Evolutionary conservation across 169 alveolate species (phyloP).

Genomic region (Besnoitia besnoiti): DNA sequence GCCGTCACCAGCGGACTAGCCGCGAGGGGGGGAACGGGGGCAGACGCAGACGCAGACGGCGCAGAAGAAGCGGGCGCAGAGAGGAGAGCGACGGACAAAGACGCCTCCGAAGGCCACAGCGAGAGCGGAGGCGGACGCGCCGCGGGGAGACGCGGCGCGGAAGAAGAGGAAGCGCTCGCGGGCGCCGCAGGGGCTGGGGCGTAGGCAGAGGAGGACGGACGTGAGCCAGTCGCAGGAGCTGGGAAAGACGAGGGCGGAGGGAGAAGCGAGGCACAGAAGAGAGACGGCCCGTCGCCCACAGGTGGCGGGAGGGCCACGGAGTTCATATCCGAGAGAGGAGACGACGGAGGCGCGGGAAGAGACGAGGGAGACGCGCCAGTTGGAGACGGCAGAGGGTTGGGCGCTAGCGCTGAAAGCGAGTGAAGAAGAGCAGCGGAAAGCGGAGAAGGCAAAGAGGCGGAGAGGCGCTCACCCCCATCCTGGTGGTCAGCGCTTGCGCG

Average conservation of each 20-base stretch:
- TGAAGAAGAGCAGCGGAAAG: background rate
- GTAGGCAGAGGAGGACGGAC: background rate
- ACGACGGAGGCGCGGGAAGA: no score
- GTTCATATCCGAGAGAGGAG: no score
- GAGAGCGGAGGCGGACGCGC: background rate
- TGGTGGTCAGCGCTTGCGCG: background rate
- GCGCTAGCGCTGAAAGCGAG: no score
- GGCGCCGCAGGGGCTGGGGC: no score
- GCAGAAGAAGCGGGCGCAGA: background rate
- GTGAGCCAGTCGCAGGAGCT: background rate
- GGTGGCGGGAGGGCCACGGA: no score
- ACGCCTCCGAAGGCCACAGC: background rate
- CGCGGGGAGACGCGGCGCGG: background rate
- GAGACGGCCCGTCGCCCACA: no score
- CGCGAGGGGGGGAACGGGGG: background rate
- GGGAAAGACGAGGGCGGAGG: background rate
- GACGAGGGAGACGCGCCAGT: background rate
- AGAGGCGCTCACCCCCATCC: background rate
- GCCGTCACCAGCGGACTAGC: slow-evolving; percentile 25
- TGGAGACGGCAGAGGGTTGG: no score
- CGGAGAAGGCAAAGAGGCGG: background rate
- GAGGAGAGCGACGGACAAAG: background rate
- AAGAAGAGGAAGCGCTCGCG: no score
- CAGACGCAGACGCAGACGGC: background rate
- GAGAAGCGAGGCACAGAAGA: no score